These are phyloP conservation scores for Phaeotremella skinneri DNA, from an alignment of 768 basidiomycete species.

Conservation along the genomic window DNA sequence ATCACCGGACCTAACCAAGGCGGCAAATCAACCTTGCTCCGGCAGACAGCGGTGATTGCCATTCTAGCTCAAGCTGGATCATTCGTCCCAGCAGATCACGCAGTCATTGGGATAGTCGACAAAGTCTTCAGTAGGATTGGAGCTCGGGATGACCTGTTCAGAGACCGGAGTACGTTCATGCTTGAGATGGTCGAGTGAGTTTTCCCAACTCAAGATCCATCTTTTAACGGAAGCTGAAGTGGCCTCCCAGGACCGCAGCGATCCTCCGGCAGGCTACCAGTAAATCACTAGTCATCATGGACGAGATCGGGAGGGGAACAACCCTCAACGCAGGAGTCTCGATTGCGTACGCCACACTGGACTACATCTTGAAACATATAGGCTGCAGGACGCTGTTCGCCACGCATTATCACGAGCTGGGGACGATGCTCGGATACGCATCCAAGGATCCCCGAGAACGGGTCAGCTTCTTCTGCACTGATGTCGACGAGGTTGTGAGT, in stretches of 20 bases:
- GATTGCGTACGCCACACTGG: constrained; percentile 85
- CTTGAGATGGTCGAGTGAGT: constrained; percentile 52
- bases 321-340: constrained; percentile 88
- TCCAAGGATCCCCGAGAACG: constrained; percentile 45
- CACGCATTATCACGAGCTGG: constrained; percentile 96
- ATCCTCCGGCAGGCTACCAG: constrained; percentile 81
- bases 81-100: constrained; percentile 84
- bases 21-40: constrained; percentile 82
- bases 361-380: constrained; percentile 67
- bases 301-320: constrained; percentile 97
- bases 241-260: constrained; percentile 73
- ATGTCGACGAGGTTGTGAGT: constrained; percentile 75
- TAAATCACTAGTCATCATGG: constrained; percentile 94
- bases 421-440: constrained; percentile 65
- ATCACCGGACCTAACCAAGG: constrained; percentile 89
- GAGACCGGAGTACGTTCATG: constrained; percentile 95
- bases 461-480: constrained; percentile 84
- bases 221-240: neutral
- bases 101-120: constrained; percentile 80
- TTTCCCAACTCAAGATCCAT: neutral
- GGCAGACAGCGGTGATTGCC: constrained; percentile 83
- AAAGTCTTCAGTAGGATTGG: constrained; percentile 91
- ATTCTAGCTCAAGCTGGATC: constrained; percentile 90
- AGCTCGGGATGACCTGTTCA: constrained; percentile 89
- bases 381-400: constrained; percentile 91